phyloP scores from a whole-genome alignment of 2,329 filamentous ascomycete genomes.

The Fusarium armeniacum region DNA sequence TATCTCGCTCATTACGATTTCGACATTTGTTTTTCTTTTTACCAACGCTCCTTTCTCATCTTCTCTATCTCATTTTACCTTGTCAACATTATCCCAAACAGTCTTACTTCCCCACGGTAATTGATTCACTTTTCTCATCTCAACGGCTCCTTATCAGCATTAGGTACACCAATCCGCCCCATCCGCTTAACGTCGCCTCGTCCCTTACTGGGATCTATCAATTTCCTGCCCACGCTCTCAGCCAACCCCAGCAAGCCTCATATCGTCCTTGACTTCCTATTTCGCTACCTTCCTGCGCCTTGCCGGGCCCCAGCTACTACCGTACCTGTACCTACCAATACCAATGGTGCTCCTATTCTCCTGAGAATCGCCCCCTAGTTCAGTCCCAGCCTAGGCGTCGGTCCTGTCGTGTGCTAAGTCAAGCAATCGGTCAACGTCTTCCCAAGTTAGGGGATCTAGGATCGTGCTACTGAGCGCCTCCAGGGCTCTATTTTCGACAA shows the following conservation, averaged over 20 bases:
- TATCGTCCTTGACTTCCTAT: conserved; percentile 34
- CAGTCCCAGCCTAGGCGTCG: conserved; percentile 6
- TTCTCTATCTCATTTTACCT: conserved; percentile 12
- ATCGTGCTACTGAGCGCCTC: conserved; percentile 41
- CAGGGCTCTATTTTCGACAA: conserved; percentile 45
- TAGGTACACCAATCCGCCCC: conserved; percentile 22
- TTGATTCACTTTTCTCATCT: conserved; percentile 30
- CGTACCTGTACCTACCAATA: conserved; percentile 14
- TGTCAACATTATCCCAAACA: conserved; percentile 10
- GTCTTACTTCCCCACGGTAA: conserved; percentile 25
- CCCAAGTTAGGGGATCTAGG: conserved; percentile 42
- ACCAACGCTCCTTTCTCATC: conserved; percentile 7
- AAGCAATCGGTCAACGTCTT: conserved; percentile 22
- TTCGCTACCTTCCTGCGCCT: conserved; percentile 33
- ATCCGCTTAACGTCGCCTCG: conserved; percentile 45
- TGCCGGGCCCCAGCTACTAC: conserved; percentile 10
- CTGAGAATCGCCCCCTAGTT: conserved; percentile 29
- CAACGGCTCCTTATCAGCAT: conserved; percentile 43
- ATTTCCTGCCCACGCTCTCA: conserved; percentile 30
- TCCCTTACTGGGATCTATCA: conserved; percentile 45
- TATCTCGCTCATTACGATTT: conserved; percentile 36
- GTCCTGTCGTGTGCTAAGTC: conserved; percentile 2
- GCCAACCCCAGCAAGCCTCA: conserved; percentile 35
- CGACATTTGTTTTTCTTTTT: conserved; percentile 12
- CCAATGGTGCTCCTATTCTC: conserved; percentile 43